Percentiles rank a stretch among this genome's conserved stretches.
phyloP scores from a whole-genome alignment of 2,329 filamentous ascomycete genomes.

The Neofusicoccum ribis region DNA sequence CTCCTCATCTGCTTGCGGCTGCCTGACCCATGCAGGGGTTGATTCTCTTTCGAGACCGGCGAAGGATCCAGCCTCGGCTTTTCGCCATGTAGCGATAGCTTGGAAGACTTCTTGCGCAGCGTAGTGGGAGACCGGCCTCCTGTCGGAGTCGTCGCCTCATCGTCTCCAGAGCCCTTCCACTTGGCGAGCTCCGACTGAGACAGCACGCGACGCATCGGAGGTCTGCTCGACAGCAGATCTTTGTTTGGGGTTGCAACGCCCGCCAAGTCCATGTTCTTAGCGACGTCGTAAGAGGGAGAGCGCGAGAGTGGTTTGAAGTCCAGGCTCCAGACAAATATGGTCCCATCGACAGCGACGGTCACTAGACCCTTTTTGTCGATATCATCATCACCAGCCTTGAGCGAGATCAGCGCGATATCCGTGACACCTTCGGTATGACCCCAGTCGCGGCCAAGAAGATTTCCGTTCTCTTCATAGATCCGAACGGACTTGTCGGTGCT shows the following conservation, averaged over 20 bases:
- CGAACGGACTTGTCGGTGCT: slow-evolving; percentile 95
- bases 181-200: slow-evolving; percentile 85
- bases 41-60: slow-evolving; percentile 26
- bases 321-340: slow-evolving; percentile 51
- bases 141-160: slow-evolving; percentile 32
- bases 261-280: slow-evolving; percentile 40
- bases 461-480: slow-evolving; percentile 79
- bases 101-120: slow-evolving; percentile 57
- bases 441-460: slow-evolving; percentile 84
- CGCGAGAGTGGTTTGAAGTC: slow-evolving; percentile 29
- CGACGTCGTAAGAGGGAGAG: slow-evolving; percentile 32
- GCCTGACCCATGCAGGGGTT: background rate
- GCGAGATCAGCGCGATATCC: slow-evolving; percentile 63
- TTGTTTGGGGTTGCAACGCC: slow-evolving; percentile 32
- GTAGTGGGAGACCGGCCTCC: slow-evolving; percentile 50
- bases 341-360: slow-evolving; percentile 52
- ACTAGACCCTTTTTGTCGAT: slow-evolving; percentile 49
- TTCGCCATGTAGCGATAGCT: slow-evolving; percentile 46
- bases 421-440: slow-evolving; percentile 94
- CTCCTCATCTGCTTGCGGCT: slow-evolving; percentile 33
- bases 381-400: slow-evolving; percentile 41
- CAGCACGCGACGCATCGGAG: slow-evolving; percentile 79
- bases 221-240: slow-evolving; percentile 49
- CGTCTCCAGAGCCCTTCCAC: slow-evolving; percentile 58
- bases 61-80: slow-evolving; percentile 45